Evolutionary conservation across 768 basidiomycete genomes (phyloP), one percentile per base, ranked within the genome.

Genomic region (Peribolospora baueri): DNA sequence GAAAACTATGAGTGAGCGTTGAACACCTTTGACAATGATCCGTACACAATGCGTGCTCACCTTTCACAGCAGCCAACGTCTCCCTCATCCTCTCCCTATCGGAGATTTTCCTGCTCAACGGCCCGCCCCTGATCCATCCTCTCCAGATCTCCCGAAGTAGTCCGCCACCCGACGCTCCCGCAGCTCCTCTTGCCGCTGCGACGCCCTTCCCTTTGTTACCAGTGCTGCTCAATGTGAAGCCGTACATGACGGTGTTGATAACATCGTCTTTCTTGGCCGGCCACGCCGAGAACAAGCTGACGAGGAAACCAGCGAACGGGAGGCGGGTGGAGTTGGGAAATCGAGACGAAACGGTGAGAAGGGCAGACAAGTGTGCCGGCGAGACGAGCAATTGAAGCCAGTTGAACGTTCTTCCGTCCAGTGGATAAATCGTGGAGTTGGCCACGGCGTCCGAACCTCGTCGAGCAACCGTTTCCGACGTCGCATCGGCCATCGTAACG

Each of bases 101-200:
- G 14, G 48, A 37, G 37, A 64, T 54, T 3, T 80, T 76, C 47
- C 72, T 72, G 7, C 84, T 83, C 10, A 88, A 68, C 5, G 74
- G 68, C 4, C 77, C 74, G 10, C 71, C 61, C 38, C 83, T 70
- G 1, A 87, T 77, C 55, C 60, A 76, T 0, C 73, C 73, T 2
- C 84, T 70, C 63, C 80, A 90, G 40, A 88, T 67, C 63, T 85
- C 82, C 48, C 82, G 73, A 4, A 88, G 73, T 5, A 88, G 66
- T 0, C 79, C 76, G 1, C 74, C 75, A 0, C 78, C 74, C 3
- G 74, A 72, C 5, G 73, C 74, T 60, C 61, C 70, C 10, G 76
- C 69, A 0, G 77, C 25, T 25, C 25, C 25, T 25, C 25, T 25
- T 25, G 25, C 25, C 25, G 25, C 25, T 25, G 25, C 25, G 25